phyloP scores from a whole-genome alignment of 805 yeast genomes.

The Naumovozyma castellii region DNA sequence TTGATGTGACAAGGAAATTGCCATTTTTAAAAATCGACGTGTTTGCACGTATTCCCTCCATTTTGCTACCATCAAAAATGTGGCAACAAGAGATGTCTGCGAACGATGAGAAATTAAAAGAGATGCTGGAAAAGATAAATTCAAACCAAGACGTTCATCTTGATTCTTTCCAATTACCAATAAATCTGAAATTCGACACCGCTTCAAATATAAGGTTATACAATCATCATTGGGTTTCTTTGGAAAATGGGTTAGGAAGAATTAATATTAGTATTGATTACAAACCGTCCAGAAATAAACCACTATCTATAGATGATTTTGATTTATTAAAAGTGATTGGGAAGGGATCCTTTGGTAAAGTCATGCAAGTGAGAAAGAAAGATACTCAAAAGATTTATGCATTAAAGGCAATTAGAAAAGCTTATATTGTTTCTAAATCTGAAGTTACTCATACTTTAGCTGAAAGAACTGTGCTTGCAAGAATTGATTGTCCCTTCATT shows the following conservation, averaged over 20 bases:
- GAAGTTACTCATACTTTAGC: slow-evolving; percentile 96
- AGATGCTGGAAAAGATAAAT: slow-evolving; percentile 30
- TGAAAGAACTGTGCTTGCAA: slow-evolving; percentile 88
- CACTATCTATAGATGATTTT: slow-evolving; percentile 81
- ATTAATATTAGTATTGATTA: slow-evolving; percentile 59
- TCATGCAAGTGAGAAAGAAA: slow-evolving; percentile 94
- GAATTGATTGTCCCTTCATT: slow-evolving; percentile 88
- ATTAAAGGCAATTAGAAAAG: slow-evolving; percentile 83
- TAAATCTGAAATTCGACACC: slow-evolving; percentile 42
- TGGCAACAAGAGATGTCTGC: slow-evolving; percentile 25
- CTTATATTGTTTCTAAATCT: slow-evolving; percentile 85
- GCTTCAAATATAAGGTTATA: slow-evolving; percentile 48
- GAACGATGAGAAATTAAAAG: slow-evolving; percentile 21
- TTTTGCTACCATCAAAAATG: slow-evolving; percentile 39
- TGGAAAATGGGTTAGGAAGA: slow-evolving; percentile 38
- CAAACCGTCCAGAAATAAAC: slow-evolving; percentile 56
- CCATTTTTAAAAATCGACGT: slow-evolving; percentile 66
- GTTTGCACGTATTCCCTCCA: slow-evolving; percentile 67
- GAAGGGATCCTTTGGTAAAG: slow-evolving; percentile 96
- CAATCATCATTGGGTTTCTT: slow-evolving; percentile 51
- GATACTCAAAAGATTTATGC: slow-evolving; percentile 95
- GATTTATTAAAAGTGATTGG: slow-evolving; percentile 92
- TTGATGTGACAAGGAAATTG: slow-evolving; percentile 65
- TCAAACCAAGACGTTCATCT: slow-evolving; percentile 60
- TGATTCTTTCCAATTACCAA: slow-evolving; percentile 58